Evolutionary conservation across 2,329 filamentous ascomycete genomes (phyloP).

Genomic region (Exophiala lecanii-corni): DNA sequence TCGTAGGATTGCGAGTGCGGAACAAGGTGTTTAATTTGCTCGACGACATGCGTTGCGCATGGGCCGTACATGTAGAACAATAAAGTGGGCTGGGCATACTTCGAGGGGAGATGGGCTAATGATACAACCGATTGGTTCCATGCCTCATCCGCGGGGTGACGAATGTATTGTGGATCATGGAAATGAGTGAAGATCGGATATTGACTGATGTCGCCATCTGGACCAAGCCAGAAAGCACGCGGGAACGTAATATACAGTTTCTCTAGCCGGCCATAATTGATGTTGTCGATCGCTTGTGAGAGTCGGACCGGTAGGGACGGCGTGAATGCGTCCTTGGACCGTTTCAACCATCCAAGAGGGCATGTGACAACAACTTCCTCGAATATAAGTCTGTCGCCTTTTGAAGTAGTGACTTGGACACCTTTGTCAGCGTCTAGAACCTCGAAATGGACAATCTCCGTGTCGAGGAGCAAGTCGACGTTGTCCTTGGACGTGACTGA

Average conservation of each 20-base stretch:
- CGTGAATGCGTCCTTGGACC: slow-evolving; percentile 40
- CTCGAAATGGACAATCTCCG: slow-evolving; percentile 34
- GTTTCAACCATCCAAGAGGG: slow-evolving; percentile 51
- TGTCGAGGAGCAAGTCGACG: slow-evolving; percentile 40
- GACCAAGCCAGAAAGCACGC: slow-evolving; percentile 65
- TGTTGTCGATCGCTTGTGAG: slow-evolving; percentile 42
- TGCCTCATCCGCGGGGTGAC: slow-evolving; percentile 54
- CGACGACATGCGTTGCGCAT: slow-evolving; percentile 32
- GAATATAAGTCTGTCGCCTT: slow-evolving; percentile 37
- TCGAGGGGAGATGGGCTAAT: slow-evolving; percentile 59
- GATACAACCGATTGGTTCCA: slow-evolving; percentile 79
- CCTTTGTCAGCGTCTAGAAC: slow-evolving; percentile 22
- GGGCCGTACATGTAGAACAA: slow-evolving; percentile 64
- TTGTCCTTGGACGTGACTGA: slow-evolving; percentile 45
- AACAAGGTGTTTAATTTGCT: slow-evolving; percentile 29
- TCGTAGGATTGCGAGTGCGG: slow-evolving; percentile 47
- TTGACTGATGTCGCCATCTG: slow-evolving; percentile 28
- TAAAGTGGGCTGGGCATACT: slow-evolving; percentile 68
- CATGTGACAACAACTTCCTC: slow-evolving; percentile 51
- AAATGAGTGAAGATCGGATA: slow-evolving; percentile 70
- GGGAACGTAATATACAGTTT: slow-evolving; percentile 64
- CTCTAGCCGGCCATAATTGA: slow-evolving; percentile 45
- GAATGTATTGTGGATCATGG: slow-evolving; percentile 64
- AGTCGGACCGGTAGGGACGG: slow-evolving; percentile 42
- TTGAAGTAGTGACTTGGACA: slow-evolving; percentile 41